These are phyloP conservation scores for Pythium guiyangense DNA, from an alignment of 352 stramenopile species.

Conservation along the genomic window DNA sequence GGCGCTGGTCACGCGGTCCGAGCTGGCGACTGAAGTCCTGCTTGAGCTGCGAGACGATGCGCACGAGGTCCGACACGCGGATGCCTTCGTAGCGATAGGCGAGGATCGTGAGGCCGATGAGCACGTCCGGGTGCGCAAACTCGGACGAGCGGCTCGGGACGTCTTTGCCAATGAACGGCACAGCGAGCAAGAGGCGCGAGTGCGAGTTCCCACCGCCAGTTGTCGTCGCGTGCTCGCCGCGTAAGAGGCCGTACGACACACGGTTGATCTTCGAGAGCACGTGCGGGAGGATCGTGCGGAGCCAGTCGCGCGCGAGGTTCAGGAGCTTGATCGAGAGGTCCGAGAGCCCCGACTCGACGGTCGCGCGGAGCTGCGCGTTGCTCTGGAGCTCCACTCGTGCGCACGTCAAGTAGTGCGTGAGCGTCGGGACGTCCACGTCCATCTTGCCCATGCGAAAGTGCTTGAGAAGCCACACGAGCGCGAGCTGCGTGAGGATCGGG, in stretches of 20 bases:
- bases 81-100: slow-evolving; percentile 91
- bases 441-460: slow-evolving; percentile 93
- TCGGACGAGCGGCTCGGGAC: slow-evolving; percentile 98
- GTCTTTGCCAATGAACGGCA: slow-evolving; percentile 99
- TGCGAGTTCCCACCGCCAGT: slow-evolving; percentile 86
- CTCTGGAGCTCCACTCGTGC: slow-evolving; percentile 54
- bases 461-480: slow-evolving; percentile 78
- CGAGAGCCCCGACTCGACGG: slow-evolving; percentile 69
- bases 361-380: slow-evolving; percentile 68
- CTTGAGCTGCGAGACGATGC: slow-evolving; percentile 86
- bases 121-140: slow-evolving; percentile 98
- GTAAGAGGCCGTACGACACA: slow-evolving; percentile 97
- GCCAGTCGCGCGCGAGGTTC: slow-evolving; percentile 97
- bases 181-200: slow-evolving; percentile 94
- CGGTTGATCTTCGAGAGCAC: slow-evolving; percentile 99
- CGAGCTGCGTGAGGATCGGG: slow-evolving; percentile 89
- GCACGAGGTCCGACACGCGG: slow-evolving; percentile 74
- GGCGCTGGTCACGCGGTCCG: slow-evolving; percentile 73
- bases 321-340: slow-evolving; percentile 96
- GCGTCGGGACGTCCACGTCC: slow-evolving; percentile 73
- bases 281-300: slow-evolving; percentile 97
- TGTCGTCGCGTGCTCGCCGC: slow-evolving; percentile 53
- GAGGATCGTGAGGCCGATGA: slow-evolving; percentile 90
- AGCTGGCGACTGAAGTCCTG: slow-evolving; percentile 86
- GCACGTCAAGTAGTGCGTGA: slow-evolving; percentile 71